Conservation (phyloP, 495 filamentous ascomycete species). For the Penicillium chermesinum region DNA sequence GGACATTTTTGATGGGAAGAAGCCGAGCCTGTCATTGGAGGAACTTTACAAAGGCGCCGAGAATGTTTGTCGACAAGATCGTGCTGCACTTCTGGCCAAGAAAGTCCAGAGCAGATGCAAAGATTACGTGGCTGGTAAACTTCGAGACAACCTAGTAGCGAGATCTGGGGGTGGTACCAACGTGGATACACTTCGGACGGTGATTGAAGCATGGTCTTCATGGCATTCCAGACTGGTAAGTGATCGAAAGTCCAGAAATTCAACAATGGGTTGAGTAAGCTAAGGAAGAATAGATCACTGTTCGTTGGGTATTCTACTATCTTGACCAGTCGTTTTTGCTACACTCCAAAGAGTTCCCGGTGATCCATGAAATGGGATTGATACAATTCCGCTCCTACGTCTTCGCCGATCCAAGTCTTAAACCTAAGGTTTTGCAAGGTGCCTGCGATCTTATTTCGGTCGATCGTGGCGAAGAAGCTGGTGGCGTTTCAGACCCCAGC, state of each 20-base stretch:
- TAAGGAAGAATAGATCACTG: slow-evolving; percentile 50
- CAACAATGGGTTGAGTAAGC: neutral
- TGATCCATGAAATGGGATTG: slow-evolving; percentile 58
- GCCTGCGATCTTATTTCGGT: slow-evolving; percentile 69
- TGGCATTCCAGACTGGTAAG: slow-evolving; percentile 76
- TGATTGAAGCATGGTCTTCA: slow-evolving; percentile 65
- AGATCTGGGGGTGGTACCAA: slow-evolving; percentile 47
- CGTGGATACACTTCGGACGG: slow-evolving; percentile 57
- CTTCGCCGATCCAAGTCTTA: slow-evolving; percentile 48
- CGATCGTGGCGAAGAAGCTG: slow-evolving; percentile 54
- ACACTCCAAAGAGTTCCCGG: slow-evolving; percentile 48
- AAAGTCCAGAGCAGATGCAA: slow-evolving; percentile 59
- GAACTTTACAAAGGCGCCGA: slow-evolving; percentile 86
- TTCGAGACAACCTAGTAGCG: slow-evolving; percentile 50
- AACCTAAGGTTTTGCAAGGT: slow-evolving; percentile 57
- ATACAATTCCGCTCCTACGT: slow-evolving; percentile 52
- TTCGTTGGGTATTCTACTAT: slow-evolving; percentile 86
- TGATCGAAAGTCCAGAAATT: neutral
- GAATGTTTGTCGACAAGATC: slow-evolving; percentile 75
- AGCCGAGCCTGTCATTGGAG: slow-evolving; percentile 66
- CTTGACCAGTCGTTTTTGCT: slow-evolving; percentile 86
- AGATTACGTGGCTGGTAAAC: slow-evolving; percentile 50
- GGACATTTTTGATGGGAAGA: slow-evolving; percentile 61
- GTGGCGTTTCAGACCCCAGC: slow-evolving; percentile 35
- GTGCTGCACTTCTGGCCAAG: slow-evolving; percentile 58